phyloP scores from a whole-genome alignment of 129 eudicot species.

The Saposhnikovia divaricata region DNA sequence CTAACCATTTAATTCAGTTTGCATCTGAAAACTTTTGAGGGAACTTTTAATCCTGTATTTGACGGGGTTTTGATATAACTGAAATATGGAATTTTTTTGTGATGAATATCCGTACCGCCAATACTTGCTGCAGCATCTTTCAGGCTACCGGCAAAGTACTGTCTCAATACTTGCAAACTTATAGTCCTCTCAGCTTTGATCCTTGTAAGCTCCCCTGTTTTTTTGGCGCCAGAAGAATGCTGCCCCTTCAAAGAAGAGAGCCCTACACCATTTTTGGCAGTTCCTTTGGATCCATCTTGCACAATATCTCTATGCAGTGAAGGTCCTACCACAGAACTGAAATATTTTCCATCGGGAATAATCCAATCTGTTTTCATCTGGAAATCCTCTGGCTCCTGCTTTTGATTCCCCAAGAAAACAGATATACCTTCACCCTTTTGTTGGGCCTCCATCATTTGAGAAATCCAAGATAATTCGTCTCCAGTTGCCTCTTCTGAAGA shows the following conservation, averaged over 20 bases:
- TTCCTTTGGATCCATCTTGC: slow-evolving; percentile 12
- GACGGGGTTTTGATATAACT: not conserved
- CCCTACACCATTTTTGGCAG: not conserved
- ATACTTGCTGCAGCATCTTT: slow-evolving; percentile 65
- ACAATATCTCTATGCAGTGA: slow-evolving; percentile 17
- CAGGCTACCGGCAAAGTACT: slow-evolving; percentile 64
- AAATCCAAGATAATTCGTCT: slow-evolving; percentile 44
- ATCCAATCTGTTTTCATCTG: slow-evolving; percentile 40
- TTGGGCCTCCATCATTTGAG: slow-evolving; percentile 45
- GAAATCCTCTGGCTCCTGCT: slow-evolving; percentile 44
- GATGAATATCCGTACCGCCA: slow-evolving; percentile 39
- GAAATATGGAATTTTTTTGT: not conserved
- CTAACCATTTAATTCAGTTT: slow-evolving; percentile 4
- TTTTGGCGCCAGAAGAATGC: slow-evolving; percentile 20
- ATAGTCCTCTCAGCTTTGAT: slow-evolving; percentile 42
- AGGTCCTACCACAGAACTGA: slow-evolving; percentile 14
- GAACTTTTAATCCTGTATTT: not conserved
- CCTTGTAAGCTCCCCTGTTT: slow-evolving; percentile 29
- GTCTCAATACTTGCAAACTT: slow-evolving; percentile 52
- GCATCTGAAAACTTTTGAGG: not conserved
- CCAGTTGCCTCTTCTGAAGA: slow-evolving; percentile 17
- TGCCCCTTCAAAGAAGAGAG: slow-evolving; percentile 18
- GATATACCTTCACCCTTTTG: slow-evolving; percentile 48
- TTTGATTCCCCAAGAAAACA: slow-evolving; percentile 39
- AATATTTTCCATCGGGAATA: not conserved